A percentile compares a stretch with the other conserved stretches of the same genome.
Conservation (phyloP, 139 green algal species). For the Closterium sp. region DNA sequence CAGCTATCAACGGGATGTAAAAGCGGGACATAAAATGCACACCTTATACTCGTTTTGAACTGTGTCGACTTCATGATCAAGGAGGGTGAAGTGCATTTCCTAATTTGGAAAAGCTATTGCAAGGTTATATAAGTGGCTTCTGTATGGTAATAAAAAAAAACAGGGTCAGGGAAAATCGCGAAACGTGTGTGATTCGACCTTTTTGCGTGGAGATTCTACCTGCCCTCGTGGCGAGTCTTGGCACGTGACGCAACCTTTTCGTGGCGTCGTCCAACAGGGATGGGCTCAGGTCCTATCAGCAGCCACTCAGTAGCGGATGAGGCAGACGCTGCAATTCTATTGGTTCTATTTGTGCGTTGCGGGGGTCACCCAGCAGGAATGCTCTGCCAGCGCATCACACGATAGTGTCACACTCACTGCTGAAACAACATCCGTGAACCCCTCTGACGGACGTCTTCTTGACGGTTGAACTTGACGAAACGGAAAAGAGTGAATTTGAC, state of each 20-base stretch:
- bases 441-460: not conserved
- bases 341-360: not conserved
- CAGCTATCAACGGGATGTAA: no score
- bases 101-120: not conserved
- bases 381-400: not conserved
- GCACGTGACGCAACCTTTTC: not conserved
- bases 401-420: not conserved
- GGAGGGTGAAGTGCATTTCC: no score
- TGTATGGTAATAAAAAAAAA: not conserved
- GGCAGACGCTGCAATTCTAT: not conserved
- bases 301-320: not conserved
- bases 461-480: not conserved
- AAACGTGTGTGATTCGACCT: not conserved
- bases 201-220: not conserved
- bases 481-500: not conserved
- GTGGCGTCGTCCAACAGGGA: not conserved
- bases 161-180: not conserved
- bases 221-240: not conserved
- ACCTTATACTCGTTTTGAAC: no score
- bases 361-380: not conserved
- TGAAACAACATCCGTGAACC: not conserved
- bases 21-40: no score
- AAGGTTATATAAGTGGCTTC: not conserved
- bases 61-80: no score
- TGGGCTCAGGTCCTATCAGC: not conserved